Conservation (phyloP, 768 basidiomycete species). For the Tricholoma hemisulphureum region DNA sequence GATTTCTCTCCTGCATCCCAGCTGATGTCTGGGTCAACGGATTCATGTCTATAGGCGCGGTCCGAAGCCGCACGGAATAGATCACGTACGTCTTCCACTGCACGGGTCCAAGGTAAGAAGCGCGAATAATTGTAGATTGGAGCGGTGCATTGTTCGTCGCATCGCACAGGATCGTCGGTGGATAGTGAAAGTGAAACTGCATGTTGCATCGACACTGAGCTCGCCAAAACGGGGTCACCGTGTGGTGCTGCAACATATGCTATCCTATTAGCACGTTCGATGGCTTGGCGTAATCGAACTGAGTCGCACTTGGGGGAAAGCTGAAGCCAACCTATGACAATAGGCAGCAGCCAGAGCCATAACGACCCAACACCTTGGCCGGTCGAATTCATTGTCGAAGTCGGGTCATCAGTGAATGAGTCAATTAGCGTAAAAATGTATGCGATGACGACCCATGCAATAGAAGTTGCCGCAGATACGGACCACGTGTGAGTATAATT, state of each 20-base stretch:
- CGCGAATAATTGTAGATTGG: slow-evolving; percentile 34
- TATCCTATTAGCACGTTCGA: slow-evolving; percentile 29
- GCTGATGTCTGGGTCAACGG: slow-evolving; percentile 14
- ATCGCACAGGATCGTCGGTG: slow-evolving; percentile 9
- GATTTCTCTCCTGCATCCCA: slow-evolving; percentile 15
- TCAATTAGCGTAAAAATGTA: slow-evolving; percentile 40
- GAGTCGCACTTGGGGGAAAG: slow-evolving; percentile 43
- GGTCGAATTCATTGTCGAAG: slow-evolving; percentile 25
- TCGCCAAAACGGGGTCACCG: not conserved
- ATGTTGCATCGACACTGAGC: slow-evolving; percentile 9
- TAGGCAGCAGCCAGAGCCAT: slow-evolving; percentile 46
- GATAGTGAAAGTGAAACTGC: slow-evolving; percentile 21
- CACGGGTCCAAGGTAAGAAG: slow-evolving; percentile 27
- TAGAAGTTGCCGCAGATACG: slow-evolving; percentile 36
- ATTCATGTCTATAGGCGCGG: slow-evolving; percentile 11
- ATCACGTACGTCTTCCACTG: slow-evolving; percentile 22
- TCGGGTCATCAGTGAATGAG: slow-evolving; percentile 27
- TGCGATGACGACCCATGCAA: slow-evolving; percentile 45
- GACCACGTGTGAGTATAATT: slow-evolving; percentile 39
- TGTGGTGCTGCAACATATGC: slow-evolving; percentile 24
- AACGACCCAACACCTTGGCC: slow-evolving; percentile 42
- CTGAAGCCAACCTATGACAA: slow-evolving; percentile 44
- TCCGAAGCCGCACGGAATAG: slow-evolving; percentile 25
- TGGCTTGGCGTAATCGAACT: slow-evolving; percentile 27
- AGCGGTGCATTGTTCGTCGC: slow-evolving; percentile 22